A percentile compares a stretch with the other conserved stretches of the same genome.
Evolutionary conservation across 371 early-diverging fungal genomes (phyloP).

Genomic region (Apophysomyces sp.): DNA sequence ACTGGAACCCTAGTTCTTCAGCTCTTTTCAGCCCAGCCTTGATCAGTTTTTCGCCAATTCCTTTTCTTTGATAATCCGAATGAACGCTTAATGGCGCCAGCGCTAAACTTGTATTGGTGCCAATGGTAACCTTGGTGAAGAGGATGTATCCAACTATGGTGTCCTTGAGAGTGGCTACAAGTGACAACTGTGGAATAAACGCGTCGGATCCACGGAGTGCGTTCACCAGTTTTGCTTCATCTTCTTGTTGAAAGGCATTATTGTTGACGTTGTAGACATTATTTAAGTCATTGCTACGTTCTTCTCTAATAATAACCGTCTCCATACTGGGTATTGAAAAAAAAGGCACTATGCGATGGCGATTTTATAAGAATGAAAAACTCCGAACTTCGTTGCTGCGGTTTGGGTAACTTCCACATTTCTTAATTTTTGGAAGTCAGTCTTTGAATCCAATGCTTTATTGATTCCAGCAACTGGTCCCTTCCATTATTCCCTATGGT

Average conservation of each 20-base stretch:
- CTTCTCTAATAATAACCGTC: slow-evolving; percentile 12
- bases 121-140: neutral
- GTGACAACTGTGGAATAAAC: neutral
- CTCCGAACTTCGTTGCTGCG: too few species aligned
- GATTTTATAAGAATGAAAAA: too few species aligned
- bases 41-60: neutral
- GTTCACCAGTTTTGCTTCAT: neutral
- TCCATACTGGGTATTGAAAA: slow-evolving; percentile 1
- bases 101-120: neutral
- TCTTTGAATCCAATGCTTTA: too few species aligned
- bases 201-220: neutral
- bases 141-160: neutral
- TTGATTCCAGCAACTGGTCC: too few species aligned
- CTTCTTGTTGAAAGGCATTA: neutral
- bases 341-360: too few species aligned
- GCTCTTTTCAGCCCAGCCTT: neutral
- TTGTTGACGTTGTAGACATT: neutral
- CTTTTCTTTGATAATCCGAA: neutral
- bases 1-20: neutral
- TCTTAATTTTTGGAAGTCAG: too few species aligned
- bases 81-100: neutral
- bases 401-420: too few species aligned
- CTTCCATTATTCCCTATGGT: too few species aligned
- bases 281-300: neutral
- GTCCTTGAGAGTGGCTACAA: neutral